Percentiles rank a stretch among this genome's conserved stretches.
Evolutionary conservation across 148 eudicot species (phyloP).

Genomic region (Rhododendron simsii): DNA sequence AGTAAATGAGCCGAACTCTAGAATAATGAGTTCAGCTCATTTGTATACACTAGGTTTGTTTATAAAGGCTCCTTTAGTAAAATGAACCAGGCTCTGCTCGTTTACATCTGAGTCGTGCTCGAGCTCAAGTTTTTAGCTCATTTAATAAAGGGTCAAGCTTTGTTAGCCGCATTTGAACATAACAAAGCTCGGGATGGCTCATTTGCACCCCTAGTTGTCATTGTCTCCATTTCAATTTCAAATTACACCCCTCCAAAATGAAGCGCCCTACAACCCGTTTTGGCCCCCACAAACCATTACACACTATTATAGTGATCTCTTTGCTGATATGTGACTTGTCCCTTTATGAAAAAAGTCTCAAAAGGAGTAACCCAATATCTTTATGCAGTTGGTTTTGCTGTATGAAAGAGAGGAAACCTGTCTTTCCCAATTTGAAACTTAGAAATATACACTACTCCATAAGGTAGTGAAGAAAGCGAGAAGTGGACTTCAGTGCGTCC

Average conservation of each 20-base stretch:
- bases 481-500: constrained; percentile 29
- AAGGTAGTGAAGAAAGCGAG: not conserved
- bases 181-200: not conserved
- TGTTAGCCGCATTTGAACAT: not conserved
- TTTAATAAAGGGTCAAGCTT: too few relatives aligned
- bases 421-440: not conserved
- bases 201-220: not conserved
- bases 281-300: not conserved
- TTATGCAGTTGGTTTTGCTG: not conserved
- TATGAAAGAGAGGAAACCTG: not conserved
- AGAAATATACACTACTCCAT: not conserved
- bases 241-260: not conserved
- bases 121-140: not conserved
- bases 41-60: not conserved
- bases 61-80: not conserved
- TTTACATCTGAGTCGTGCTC: not conserved
- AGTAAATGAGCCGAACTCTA: not conserved
- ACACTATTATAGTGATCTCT: not conserved
- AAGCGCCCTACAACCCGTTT: not conserved
- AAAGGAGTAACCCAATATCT: not conserved
- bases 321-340: not conserved
- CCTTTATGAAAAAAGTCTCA: not conserved
- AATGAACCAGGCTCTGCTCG: not conserved
- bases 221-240: not conserved
- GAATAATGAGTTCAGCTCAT: too few relatives aligned